Evolutionary conservation across 2,329 filamentous ascomycete species (phyloP), one percentile per base, ranked within the genome.

Genomic region (Pestalotiopsis sp.): DNA sequence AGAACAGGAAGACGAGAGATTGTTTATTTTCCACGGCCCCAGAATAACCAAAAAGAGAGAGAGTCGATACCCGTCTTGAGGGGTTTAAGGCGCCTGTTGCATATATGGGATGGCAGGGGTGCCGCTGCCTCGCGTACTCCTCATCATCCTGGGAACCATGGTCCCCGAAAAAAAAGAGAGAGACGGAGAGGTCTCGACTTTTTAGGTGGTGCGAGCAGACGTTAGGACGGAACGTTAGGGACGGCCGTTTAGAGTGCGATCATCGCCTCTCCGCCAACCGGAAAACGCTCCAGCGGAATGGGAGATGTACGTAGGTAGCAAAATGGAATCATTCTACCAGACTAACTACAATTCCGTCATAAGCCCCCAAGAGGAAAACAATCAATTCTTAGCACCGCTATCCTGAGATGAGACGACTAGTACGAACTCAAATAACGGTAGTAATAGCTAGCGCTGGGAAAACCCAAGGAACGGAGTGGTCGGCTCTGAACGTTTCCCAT

Each of bases 371-470:
- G 31, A 36, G 31, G 6, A 36, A 12, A 20, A 62, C 27, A 27
- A 20, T 27, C 23, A 17, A 62, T 62, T 62, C 31, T 17, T 38
- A 14, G 17, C 38, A 11, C 36, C 17, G 31, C 31, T 62, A 36
- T 62, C 36, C 23, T 62, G 25, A 62, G 59, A 62, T 62, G 59
- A 62, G 31, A 39, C n/a, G 27, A 62, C 59, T 62, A 62, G 59
- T 36, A 20, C 31, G 27, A 39, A 62, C 59, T 36, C 36, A 62
- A 62, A 36, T 62, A 17, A 62, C 31, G 31, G 59, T 62, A 62
- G 59, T 36, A 13, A 36, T 36, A 4, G 17, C 27, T 62, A 62
- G 59, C 59, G 59, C 36, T n/a, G 59, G 20, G 45, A 52, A 17
- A 52, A 52, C 45, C 14, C 45, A 39, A 62, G 27, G 57, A 59